These are phyloP conservation scores for Mycosarcoma maydis DNA, from an alignment of 1,284 basidiomycete species.

Conservation along the genomic window DNA sequence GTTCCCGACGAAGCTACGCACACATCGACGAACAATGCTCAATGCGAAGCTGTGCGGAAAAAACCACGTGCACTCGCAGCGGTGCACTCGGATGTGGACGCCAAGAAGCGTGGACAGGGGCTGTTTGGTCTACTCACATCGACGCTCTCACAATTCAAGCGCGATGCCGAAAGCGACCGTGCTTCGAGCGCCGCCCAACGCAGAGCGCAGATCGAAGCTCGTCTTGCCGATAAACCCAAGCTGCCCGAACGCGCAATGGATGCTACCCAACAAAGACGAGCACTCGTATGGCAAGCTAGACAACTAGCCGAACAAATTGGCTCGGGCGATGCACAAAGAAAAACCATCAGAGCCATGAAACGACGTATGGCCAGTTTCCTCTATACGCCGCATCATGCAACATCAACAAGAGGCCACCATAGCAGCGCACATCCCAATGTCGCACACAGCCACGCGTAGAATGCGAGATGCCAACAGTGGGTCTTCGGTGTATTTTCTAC, in stretches of 20 bases:
- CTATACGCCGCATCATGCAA: slow-evolving; percentile 7
- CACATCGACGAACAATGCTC: too few species aligned
- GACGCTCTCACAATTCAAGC: slow-evolving; percentile 30
- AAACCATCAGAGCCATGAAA: slow-evolving; percentile 19
- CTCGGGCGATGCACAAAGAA: slow-evolving; percentile 13
- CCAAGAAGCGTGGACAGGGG: slow-evolving; percentile 12
- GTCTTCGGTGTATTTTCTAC: slow-evolving; percentile 31
- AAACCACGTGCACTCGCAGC: neutral
- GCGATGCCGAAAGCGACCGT: slow-evolving; percentile 19
- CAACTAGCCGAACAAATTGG: slow-evolving; percentile 20
- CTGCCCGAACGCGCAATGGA: neutral
- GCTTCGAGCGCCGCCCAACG: slow-evolving; percentile 1
- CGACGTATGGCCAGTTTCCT: slow-evolving; percentile 36
- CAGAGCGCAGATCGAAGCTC: slow-evolving; percentile 20
- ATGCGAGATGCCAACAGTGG: neutral
- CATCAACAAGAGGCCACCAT: neutral
- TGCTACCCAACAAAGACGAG: neutral
- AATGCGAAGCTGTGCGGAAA: neutral
- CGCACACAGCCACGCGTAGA: neutral
- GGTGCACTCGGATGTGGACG: slow-evolving; percentile 1
- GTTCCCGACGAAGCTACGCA: slow-evolving; percentile 28
- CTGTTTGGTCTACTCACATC: slow-evolving; percentile 30
- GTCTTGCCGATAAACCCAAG: slow-evolving; percentile 5
- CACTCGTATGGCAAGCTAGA: slow-evolving; percentile 22
- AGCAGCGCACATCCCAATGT: slow-evolving; percentile 12